Evolutionary conservation across 2,329 filamentous ascomycete species (phyloP), one percentile per base, ranked within the genome.

Genomic region (Fonsecaea multimorphosa): DNA sequence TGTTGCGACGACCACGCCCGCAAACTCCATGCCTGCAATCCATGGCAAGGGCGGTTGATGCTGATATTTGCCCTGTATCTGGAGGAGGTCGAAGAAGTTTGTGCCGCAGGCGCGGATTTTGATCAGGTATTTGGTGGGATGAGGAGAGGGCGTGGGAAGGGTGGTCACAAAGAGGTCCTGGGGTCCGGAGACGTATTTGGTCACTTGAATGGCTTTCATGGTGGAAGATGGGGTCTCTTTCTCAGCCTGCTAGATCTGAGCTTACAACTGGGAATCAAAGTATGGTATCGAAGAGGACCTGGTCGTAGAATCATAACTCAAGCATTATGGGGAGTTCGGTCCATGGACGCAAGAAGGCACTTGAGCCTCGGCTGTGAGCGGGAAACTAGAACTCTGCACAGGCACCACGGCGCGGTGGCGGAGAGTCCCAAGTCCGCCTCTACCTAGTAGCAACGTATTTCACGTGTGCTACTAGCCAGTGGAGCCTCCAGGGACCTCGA

Each of bases 1-100:
- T 0, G 86, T 84, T 55, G 89, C 84, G 56, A 93, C 77, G 71
- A 98, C 83, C 4, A 88, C 84, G 70, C 94, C 94, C 27, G 91
- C 87, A 80, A 97, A 98, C 76, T 98, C 94, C 74, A 87, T 86
- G 67, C 94, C 94, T 0, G 92, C 87, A 57, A 94, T 81, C 93
- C 93, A 97, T 34, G 93, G 93, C 56, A 97, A 88, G 0, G 90
- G 87, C 0, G 93, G 93, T 74, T 97, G 93, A 76, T 92, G 86
- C 76, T 98, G 94, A 80, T 98, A 98, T 86, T 96, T 96, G 63
- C 94, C 94, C 75, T 92, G 90, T 75, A 97, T 92, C 76, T 98
- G 94, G 61, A 98, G 87, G 64, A 97, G 90, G 77, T 98, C 94
- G 82, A 97, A 98, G 85, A 98, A 98, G 81, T 98, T 98, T 74